phyloP scores from a whole-genome alignment of 768 basidiomycete genomes.

The Xerocomus potaroensis region DNA sequence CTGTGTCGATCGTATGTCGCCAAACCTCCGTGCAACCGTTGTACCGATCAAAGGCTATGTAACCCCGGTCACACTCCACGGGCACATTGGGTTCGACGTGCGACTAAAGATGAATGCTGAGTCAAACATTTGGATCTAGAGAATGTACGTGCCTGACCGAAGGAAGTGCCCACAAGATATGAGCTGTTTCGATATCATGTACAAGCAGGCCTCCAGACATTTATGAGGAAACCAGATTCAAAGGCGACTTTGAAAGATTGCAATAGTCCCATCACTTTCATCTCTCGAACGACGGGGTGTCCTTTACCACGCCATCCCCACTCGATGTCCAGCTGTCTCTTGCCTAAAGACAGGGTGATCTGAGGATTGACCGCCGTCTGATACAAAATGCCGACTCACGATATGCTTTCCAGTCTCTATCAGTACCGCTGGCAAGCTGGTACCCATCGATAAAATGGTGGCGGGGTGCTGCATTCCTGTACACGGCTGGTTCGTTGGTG shows the following conservation, averaged over 20 bases:
- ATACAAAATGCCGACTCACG: slow-evolving; percentile 39
- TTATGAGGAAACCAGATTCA: slow-evolving; percentile 52
- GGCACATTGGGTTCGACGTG: slow-evolving; percentile 45
- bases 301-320: slow-evolving; percentile 54
- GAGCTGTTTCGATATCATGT: slow-evolving; percentile 45
- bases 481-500: slow-evolving; percentile 49
- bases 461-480: slow-evolving; percentile 50
- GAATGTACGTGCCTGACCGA: no score
- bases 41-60: slow-evolving; percentile 62
- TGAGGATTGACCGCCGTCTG: background rate
- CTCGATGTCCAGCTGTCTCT: slow-evolving; percentile 40
- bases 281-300: slow-evolving; percentile 35
- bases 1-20: slow-evolving; percentile 42
- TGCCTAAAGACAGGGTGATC: slow-evolving; percentile 33
- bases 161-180: slow-evolving; percentile 60
- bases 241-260: slow-evolving; percentile 80
- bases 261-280: slow-evolving; percentile 38
- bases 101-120: slow-evolving; percentile 3
- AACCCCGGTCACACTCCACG: slow-evolving; percentile 70
- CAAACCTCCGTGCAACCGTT: slow-evolving; percentile 66
- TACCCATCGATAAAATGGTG: slow-evolving; percentile 42
- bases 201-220: slow-evolving; percentile 55
- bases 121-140: no score
- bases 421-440: slow-evolving; percentile 26
- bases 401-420: slow-evolving; percentile 56